Evolutionary conservation across 441 rosid genomes (phyloP).

Genomic region (Manihot esculenta): DNA sequence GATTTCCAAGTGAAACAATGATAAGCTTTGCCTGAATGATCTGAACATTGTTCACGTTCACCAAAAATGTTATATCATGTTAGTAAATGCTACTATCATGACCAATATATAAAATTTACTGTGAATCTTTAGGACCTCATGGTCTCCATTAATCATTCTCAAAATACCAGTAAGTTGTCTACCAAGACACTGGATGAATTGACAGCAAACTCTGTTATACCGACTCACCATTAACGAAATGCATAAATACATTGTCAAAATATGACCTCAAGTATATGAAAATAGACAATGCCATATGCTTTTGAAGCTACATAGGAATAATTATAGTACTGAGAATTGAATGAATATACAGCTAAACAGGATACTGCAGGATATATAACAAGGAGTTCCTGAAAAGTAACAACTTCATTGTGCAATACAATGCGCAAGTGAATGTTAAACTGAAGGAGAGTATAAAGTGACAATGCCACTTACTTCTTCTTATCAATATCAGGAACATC

Average conservation of each 20-base stretch:
- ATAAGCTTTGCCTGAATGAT: neutral
- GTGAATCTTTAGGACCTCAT: neutral
- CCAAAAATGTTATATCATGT: neutral
- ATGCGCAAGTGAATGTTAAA: neutral
- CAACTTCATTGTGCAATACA: neutral
- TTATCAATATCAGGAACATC: constrained; percentile 97
- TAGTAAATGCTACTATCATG: neutral
- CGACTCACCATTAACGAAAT: neutral
- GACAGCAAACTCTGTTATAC: neutral
- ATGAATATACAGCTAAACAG: neutral
- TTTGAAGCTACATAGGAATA: neutral
- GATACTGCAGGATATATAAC: neutral
- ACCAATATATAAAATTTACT: neutral
- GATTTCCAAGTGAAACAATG: neutral
- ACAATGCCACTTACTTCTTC: constrained; percentile 64
- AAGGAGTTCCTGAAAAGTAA: neutral
- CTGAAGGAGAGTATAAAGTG: neutral
- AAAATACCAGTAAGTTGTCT: neutral
- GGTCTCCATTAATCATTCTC: neutral
- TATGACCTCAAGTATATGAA: neutral
- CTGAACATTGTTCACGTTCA: neutral
- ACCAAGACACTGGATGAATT: neutral
- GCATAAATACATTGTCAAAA: neutral
- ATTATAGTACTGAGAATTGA: no score
- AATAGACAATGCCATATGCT: neutral